These are phyloP conservation scores for Clavulina sp. DNA, from an alignment of 768 basidiomycete genomes.

Conservation along the genomic window DNA sequence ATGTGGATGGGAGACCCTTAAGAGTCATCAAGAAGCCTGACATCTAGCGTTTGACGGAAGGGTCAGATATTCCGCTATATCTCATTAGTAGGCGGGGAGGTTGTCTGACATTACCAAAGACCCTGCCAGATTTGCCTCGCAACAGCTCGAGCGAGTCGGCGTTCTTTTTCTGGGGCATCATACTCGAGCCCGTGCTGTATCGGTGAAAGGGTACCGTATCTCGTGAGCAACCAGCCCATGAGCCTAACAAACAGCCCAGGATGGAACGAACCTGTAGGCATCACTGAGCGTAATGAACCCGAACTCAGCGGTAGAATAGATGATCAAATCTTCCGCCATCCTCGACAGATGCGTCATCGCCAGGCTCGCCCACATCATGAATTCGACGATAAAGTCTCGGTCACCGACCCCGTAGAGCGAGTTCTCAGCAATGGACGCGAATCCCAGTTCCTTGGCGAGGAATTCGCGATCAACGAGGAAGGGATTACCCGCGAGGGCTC, in stretches of 20 bases:
- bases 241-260: neutral
- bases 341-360: slow-evolving; percentile 88
- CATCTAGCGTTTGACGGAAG: slow-evolving; percentile 38
- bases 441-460: slow-evolving; percentile 77
- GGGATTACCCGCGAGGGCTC: slow-evolving; percentile 92
- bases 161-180: slow-evolving; percentile 99
- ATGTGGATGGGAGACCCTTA: slow-evolving; percentile 94
- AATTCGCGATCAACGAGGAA: slow-evolving; percentile 89
- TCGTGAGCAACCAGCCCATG: neutral
- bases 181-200: slow-evolving; percentile 85
- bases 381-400: slow-evolving; percentile 93
- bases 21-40: slow-evolving; percentile 94
- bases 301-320: slow-evolving; percentile 95
- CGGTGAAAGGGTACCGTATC: neutral
- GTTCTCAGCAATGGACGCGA: slow-evolving; percentile 79
- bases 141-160: slow-evolving; percentile 91
- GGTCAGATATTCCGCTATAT: neutral
- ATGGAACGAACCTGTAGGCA: slow-evolving; percentile 68
- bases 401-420: slow-evolving; percentile 94
- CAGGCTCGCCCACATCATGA: slow-evolving; percentile 89
- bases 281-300: slow-evolving; percentile 92
- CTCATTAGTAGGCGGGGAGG: neutral
- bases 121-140: slow-evolving; percentile 85
- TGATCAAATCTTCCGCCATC: slow-evolving; percentile 87
- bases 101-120: slow-evolving; percentile 69